Conservation (phyloP, 2,329 filamentous ascomycete genomes). For the Rutstroemia sydowiana region DNA sequence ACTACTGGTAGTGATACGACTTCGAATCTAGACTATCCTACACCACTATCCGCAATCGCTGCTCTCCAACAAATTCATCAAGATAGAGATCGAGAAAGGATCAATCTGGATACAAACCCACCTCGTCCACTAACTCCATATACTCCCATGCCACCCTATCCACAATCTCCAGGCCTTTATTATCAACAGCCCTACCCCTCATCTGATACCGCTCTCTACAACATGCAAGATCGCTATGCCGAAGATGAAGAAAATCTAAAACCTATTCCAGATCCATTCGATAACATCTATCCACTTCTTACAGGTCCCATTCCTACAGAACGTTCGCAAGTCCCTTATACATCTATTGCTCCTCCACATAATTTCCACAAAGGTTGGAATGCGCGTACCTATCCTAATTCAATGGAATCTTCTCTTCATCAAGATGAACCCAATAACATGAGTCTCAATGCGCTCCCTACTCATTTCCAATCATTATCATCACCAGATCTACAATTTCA, state of each 20-base stretch:
- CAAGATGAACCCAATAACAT: neutral
- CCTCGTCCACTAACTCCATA: neutral
- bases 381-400: conserved; percentile 16
- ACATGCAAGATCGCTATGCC: neutral
- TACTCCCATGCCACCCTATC: conserved; percentile 13
- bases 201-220: neutral
- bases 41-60: conserved; percentile 5
- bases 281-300: conserved; percentile 19
- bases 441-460: neutral
- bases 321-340: neutral
- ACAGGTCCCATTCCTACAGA: conserved; percentile 22
- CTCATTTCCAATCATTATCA: conserved; percentile 6
- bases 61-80: conserved; percentile 3
- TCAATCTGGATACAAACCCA: too few species aligned
- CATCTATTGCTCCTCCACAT: conserved; percentile 8
- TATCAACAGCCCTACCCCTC: conserved; percentile 1
- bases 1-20: conserved; percentile 13
- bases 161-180: conserved; percentile 6
- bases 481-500: conserved; percentile 13
- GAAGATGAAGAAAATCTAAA: too few species aligned
- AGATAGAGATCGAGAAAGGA: neutral
- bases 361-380: conserved; percentile 15
- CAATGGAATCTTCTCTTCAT: conserved; percentile 6
- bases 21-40: conserved; percentile 10
- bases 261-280: neutral